These are phyloP conservation scores for Vitis rupestris DNA, from an alignment of 164 flowering plant species.

Conservation along the genomic window DNA sequence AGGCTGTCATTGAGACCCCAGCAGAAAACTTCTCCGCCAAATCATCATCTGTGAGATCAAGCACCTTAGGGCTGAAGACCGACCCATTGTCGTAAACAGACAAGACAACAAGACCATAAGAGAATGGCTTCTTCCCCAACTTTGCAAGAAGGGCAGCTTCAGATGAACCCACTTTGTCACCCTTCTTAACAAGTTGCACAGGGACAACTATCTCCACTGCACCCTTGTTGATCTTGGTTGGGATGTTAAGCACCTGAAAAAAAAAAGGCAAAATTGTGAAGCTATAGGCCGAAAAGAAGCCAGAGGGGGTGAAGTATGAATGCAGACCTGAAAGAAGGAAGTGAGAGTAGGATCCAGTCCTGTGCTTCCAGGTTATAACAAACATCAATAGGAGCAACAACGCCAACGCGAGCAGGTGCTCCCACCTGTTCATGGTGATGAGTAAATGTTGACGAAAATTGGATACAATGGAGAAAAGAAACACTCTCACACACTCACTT, in stretches of 20 bases:
- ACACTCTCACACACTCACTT: too few relatives aligned
- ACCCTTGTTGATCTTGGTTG: constrained; percentile 76
- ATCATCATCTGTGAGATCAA: constrained; percentile 62
- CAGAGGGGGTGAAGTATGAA: too few relatives aligned
- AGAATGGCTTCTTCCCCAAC: constrained; percentile 64
- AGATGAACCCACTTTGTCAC: constrained; percentile 72
- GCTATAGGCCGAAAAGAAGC: neutral
- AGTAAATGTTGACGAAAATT: too few relatives aligned
- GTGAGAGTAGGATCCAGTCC: constrained; percentile 75
- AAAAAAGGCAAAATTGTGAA: neutral
- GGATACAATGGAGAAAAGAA: too few relatives aligned
- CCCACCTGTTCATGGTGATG: constrained; percentile 35
- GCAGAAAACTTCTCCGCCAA: constrained; percentile 48
- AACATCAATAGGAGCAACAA: constrained; percentile 70
- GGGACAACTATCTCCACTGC: constrained; percentile 68
- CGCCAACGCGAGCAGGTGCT: constrained; percentile 74
- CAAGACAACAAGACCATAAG: constrained; percentile 53
- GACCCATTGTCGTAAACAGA: constrained; percentile 59
- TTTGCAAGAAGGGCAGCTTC: constrained; percentile 64
- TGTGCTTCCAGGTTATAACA: constrained; percentile 71
- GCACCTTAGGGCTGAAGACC: constrained; percentile 65
- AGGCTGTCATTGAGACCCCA: constrained; percentile 53
- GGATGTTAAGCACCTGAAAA: constrained; percentile 59
- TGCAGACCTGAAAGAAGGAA: constrained; percentile 62
- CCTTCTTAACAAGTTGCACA: constrained; percentile 70